phyloP scores from a whole-genome alignment of 805 yeast genomes.

The Hanseniaspora mollemarum region DNA sequence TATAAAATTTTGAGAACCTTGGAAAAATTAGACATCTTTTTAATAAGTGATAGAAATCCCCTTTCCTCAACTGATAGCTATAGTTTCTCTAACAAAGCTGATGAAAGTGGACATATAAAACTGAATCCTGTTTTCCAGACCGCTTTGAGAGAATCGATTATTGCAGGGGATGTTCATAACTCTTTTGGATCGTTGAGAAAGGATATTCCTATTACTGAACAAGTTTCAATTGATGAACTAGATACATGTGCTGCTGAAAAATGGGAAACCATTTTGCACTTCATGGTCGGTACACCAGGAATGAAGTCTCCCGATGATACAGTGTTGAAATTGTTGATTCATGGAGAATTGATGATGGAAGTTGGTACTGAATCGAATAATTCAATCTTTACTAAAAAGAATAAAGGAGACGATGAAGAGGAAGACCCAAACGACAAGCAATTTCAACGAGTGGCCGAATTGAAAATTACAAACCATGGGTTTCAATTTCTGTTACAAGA shows the following conservation, averaged over 20 bases:
- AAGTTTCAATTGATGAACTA: slow-evolving; percentile 2
- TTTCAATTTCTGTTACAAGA: slow-evolving; percentile 91
- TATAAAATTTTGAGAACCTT: slow-evolving; percentile 71
- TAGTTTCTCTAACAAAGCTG: slow-evolving; percentile 29
- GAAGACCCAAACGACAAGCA: slow-evolving; percentile 18
- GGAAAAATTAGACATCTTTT: slow-evolving; percentile 61
- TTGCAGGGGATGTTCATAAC: slow-evolving; percentile 58
- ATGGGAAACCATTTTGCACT: slow-evolving; percentile 93
- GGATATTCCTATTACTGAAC: slow-evolving; percentile 25
- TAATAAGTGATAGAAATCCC: slow-evolving; percentile 40
- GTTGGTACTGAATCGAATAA: slow-evolving; percentile 21
- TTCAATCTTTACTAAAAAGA: slow-evolving; percentile 21
- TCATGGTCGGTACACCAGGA: slow-evolving; percentile 89
- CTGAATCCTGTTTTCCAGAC: slow-evolving; percentile 63
- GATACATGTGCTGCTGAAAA: slow-evolving; percentile 71
- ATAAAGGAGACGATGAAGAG: slow-evolving; percentile 37
- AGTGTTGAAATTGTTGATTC: slow-evolving; percentile 62
- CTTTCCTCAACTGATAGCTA: not conserved
- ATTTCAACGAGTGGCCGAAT: slow-evolving; percentile 23
- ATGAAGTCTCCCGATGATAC: slow-evolving; percentile 64
- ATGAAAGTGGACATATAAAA: slow-evolving; percentile 29
- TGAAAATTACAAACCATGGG: slow-evolving; percentile 78
- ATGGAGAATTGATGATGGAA: slow-evolving; percentile 82
- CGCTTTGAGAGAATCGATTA: slow-evolving; percentile 69
- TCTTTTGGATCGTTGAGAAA: slow-evolving; percentile 69